These are phyloP conservation scores for Pontederia crassipes DNA, from an alignment of 176 grass and related monocot species.

Conservation along the genomic window DNA sequence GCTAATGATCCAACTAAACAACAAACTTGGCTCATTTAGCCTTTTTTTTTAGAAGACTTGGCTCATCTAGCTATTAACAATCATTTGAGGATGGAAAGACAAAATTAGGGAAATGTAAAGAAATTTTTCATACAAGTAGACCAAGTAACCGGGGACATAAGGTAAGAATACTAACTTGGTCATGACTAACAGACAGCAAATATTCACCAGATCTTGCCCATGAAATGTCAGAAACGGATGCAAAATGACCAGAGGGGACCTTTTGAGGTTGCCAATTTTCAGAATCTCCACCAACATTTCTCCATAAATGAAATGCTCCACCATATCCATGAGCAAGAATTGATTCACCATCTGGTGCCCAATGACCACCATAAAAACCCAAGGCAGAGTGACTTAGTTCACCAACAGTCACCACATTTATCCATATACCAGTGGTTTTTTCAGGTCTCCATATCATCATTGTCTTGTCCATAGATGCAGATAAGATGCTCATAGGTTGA, in stretches of 20 bases:
- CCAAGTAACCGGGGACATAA: neutral
- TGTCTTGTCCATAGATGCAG: conserved; percentile 98
- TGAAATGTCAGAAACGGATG: conserved; percentile 69
- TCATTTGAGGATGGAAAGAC: too few species aligned
- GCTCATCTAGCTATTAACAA: too few species aligned
- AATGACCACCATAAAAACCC: conserved; percentile 93
- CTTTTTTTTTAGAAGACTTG: too few species aligned
- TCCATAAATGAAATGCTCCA: conserved; percentile 95
- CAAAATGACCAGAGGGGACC: conserved; percentile 92
- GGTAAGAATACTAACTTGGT: conserved; percentile 53
- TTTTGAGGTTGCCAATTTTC: conserved; percentile 86
- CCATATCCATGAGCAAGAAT: conserved; percentile 93
- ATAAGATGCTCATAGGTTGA: conserved; percentile 83
- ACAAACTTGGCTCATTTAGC: neutral
- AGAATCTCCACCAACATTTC: conserved; percentile 55
- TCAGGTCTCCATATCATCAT: conserved; percentile 99
- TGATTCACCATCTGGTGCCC: conserved; percentile 60
- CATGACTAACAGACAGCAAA: conserved; percentile 92
- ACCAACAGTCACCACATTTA: conserved; percentile 86
- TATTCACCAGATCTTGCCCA: conserved; percentile 73
- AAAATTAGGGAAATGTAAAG: neutral
- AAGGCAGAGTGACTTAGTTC: conserved; percentile 80
- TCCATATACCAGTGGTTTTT: conserved; percentile 78
- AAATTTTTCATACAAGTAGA: neutral
- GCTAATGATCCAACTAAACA: conserved; percentile 19